Evolutionary conservation across 176 grass and related monocot species (phyloP), one percentile per base, ranked within the genome.

Genomic region (Zizania latifolia): DNA sequence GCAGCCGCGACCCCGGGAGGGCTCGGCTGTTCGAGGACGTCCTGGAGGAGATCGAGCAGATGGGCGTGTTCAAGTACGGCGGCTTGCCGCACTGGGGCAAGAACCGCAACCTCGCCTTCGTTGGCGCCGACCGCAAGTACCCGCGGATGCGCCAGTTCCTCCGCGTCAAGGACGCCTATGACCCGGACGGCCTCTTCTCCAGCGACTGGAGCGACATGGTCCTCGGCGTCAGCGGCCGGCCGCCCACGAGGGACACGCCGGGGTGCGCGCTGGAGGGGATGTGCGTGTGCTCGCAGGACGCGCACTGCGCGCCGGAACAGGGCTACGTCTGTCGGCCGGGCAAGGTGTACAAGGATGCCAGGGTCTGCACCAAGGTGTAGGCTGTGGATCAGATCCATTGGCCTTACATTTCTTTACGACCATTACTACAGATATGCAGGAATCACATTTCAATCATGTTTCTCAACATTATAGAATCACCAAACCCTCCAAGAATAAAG

Each of bases 11-110:
- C 41, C 59, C 88, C 0, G 30, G 5, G 28, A 15, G 45, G 23
- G 57, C 88, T 16, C 66, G 92, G 48, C 78, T 90, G 6, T 62
- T 83, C 58, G 81, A 85, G 68, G 91, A 93, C 72, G 74, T 85
- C n/a, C n/a, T 90, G 1, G 91, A 93, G 62, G 87, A 93, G 87
- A 76, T 93, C 56, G 91, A 93, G 84, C 91, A 93, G 78, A 93
- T 93, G 87, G 91, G 77, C 14, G 19, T 93, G 43, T 74, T 84
- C 70, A 93, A 93, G 75, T 89, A 93, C 69, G 81, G 81, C 4
- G 90, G 87, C 4, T 48, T 87, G 36, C 84, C 90, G 38, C 90
- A 93, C 65, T 93, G 87, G 90, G 90, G 90, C 13, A 93, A 93
- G 90, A 93, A 93, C 53, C 65, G 90, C n/a, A 93, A 90, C 72